Percentiles rank a stretch among this genome's conserved stretches.
Evolutionary conservation across 495 filamentous ascomycete genomes (phyloP).

Genomic region (Lasiosphaeriaceae sp.): DNA sequence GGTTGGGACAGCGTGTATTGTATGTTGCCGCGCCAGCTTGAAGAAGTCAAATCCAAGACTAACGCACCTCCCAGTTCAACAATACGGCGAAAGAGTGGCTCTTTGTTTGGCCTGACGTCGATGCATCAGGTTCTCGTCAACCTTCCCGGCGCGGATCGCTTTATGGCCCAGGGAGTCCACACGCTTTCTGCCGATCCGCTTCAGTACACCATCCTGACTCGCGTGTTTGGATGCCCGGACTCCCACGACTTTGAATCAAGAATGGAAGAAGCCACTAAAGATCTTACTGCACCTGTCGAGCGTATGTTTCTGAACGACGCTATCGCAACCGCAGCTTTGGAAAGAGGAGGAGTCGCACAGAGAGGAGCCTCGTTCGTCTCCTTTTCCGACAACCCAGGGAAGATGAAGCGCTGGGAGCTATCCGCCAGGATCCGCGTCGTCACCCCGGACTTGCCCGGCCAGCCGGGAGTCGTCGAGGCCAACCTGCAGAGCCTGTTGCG

Average conservation of each 20-base stretch:
- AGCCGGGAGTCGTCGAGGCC: conserved; percentile 3
- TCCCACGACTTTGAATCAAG: background rate
- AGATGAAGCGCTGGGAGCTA: conserved; percentile 6
- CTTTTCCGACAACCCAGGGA: background rate
- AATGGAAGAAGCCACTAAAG: background rate
- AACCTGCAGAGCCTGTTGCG: conserved; percentile 2
- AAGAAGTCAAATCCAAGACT: background rate
- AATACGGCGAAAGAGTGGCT: conserved; percentile 1
- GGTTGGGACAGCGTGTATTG: background rate
- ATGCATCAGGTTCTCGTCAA: conserved; percentile 5
- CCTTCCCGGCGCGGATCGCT: conserved; percentile 1
- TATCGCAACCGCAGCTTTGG: background rate
- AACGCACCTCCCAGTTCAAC: background rate
- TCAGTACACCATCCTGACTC: conserved; percentile 1
- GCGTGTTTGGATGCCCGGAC: conserved; percentile 5
- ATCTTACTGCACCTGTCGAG: background rate
- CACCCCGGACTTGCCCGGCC: background rate
- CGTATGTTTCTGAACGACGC: conserved; percentile 9
- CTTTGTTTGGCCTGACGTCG: conserved; percentile 7
- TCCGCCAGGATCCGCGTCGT: background rate
- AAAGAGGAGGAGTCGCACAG: background rate
- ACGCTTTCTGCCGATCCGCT: background rate
- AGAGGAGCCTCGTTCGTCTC: conserved; percentile 2
- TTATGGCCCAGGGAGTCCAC: conserved; percentile 1
- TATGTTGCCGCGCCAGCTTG: background rate